Base-by-base conservation (phyloP, 2,329 filamentous ascomycete genomes). In the Talaromyces sp. region DNA sequence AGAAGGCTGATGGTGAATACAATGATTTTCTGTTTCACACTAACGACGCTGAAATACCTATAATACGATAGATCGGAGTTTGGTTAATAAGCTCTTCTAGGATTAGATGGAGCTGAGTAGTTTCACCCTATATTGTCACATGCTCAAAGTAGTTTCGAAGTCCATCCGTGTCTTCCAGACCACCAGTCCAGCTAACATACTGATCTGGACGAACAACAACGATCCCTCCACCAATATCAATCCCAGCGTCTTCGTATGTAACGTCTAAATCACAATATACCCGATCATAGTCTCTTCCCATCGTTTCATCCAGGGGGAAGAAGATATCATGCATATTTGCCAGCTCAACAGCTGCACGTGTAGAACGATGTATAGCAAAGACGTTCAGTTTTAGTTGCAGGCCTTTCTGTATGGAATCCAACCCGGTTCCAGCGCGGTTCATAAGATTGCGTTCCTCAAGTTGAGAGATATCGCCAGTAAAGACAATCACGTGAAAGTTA, bases 131-230 rank as follows among this genome's bases (percentile, higher is more conserved):
- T 5, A 45, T 22, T 22, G 22, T 22, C 3, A 45, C 41, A 45
- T 45, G 5, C 41, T 45, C 41, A 45, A 59, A 39, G 37, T 59
- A 59, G 31, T 37, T 2, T 22, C 31, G 41, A 33, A 59, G 35
- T 41, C 37, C 56, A 13, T 59, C 14, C 14, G 35, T 37, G 8
- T 59, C 22, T 9, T 59, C 56, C 35, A 59, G 56, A 7, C 37
- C 56, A 22, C 56, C 56, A 22, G 16, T 59, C 56, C 56, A 59
- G 14, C 56, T 37, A 16, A 59, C 56, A 59, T 59, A 59, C 56
- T 59, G 56, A 37, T 59, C 56, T 13, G 56, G 56, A 24, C 56
- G 56, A 14, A 59, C 35, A 33, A 59, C 31, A 14, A 59, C 56
- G 1, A 59, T 22, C 56, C n/a, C 56, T 59, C 56, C 56, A 59